Evolutionary conservation across 768 basidiomycete species (phyloP).

Genomic region (Auricularia sp.): DNA sequence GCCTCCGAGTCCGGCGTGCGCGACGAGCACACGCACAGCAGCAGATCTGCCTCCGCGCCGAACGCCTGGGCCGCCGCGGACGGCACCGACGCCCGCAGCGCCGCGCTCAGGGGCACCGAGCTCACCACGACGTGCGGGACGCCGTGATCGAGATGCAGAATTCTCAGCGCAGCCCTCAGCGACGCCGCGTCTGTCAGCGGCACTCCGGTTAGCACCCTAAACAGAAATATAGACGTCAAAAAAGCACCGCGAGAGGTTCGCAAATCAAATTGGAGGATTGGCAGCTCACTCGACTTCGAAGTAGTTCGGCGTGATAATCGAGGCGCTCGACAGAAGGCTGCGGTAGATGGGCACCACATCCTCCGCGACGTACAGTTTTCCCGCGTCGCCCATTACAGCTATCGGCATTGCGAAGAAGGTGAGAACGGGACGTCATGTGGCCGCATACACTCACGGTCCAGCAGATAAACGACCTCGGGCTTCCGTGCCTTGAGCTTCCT

Average conservation of each 20-base stretch:
- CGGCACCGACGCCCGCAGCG: constrained; percentile 32
- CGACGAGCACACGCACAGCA: constrained; percentile 77
- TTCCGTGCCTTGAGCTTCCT: constrained; percentile 46
- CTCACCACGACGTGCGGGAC: constrained; percentile 88
- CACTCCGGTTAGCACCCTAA: constrained; percentile 66
- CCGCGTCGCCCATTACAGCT: constrained; percentile 95
- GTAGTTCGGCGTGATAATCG: constrained; percentile 95
- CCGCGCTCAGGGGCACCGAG: constrained; percentile 58
- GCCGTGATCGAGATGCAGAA: constrained; percentile 63
- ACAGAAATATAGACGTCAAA: background rate
- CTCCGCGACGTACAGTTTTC: constrained; percentile 76
- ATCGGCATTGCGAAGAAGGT: background rate
- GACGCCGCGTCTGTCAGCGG: constrained; percentile 57
- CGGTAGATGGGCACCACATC: constrained; percentile 85
- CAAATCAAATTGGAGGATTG: background rate
- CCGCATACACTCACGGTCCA: constrained; percentile 65
- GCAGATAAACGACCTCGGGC: constrained; percentile 66
- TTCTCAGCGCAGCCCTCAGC: constrained; percentile 55
- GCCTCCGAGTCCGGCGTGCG: constrained; percentile 15
- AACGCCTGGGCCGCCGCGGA: background rate
- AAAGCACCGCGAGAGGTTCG: background rate
- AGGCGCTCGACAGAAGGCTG: constrained; percentile 67
- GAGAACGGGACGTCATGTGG: background rate
- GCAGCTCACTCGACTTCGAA: constrained; percentile 85
- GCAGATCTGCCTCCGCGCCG: constrained; percentile 28